These are phyloP conservation scores for Picea sitchensis DNA, from an alignment of 75 land plant genomes.

Conservation along the genomic window DNA sequence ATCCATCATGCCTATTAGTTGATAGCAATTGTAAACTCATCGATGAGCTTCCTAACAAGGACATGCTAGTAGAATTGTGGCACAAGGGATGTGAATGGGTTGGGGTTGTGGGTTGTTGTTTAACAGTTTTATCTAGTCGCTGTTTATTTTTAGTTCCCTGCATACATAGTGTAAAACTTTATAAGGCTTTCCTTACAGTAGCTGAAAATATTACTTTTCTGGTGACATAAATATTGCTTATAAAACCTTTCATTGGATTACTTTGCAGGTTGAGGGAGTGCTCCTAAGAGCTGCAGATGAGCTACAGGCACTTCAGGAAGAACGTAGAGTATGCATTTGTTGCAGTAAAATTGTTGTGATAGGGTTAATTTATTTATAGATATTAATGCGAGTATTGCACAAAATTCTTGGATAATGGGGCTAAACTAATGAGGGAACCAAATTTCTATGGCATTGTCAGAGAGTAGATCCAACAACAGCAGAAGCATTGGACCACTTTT, in stretches of 20 bases:
- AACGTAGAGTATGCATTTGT: slow-evolving; percentile 62
- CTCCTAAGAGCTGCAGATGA: slow-evolving; percentile 81
- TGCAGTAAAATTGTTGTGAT: neutral
- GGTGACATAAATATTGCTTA: neutral
- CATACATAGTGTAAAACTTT: no score
- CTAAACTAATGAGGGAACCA: neutral
- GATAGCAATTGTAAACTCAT: no score
- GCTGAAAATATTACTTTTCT: no score
- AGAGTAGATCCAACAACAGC: slow-evolving; percentile 80
- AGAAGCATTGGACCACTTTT: slow-evolving; percentile 85
- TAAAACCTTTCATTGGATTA: neutral
- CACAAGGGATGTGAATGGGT: no score
- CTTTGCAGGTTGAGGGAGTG: slow-evolving; percentile 85
- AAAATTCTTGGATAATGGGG: neutral
- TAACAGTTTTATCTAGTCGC: neutral
- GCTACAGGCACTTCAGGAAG: slow-evolving; percentile 85
- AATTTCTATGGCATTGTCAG: slow-evolving; percentile 29
- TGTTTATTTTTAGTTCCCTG: neutral
- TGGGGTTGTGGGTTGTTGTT: neutral
- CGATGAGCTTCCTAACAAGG: no score
- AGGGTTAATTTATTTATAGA: neutral
- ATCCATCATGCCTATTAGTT: no score
- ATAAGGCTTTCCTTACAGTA: no score
- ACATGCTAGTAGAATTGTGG: no score
- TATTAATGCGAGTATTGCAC: neutral